These are phyloP conservation scores for Terana coerulea DNA, from an alignment of 768 basidiomycete genomes.

Conservation along the genomic window DNA sequence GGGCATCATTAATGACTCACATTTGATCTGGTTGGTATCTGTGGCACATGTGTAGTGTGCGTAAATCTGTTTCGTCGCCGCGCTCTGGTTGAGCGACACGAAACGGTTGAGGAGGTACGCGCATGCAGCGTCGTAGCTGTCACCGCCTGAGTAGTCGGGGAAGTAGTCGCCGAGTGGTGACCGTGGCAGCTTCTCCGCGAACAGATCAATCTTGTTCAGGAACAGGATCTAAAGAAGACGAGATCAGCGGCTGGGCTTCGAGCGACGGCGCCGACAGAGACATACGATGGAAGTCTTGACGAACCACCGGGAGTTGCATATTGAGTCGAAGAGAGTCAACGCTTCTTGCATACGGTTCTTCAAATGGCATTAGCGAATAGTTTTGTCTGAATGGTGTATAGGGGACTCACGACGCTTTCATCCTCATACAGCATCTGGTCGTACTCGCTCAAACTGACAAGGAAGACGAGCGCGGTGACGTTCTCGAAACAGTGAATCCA, in stretches of 20 bases:
- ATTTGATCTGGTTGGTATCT: conserved; percentile 91
- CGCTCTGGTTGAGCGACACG: conserved; percentile 87
- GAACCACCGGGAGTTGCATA: conserved; percentile 97
- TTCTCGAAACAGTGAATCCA: conserved; percentile 98
- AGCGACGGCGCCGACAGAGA: too few relatives aligned
- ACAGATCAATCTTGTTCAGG: conserved; percentile 96
- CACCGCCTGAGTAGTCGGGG: conserved; percentile 85
- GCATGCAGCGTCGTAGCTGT: conserved; percentile 89
- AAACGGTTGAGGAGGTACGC: conserved; percentile 82
- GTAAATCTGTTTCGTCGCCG: conserved; percentile 84
- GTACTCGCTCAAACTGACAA: conserved; percentile 93
- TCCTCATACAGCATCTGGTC: conserved; percentile 98
- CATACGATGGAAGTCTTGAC: conserved; percentile 91
- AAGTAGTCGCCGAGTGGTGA: conserved; percentile 87
- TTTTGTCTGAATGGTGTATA: conserved; percentile 1
- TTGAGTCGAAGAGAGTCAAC: conserved; percentile 92
- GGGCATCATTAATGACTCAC: too few relatives aligned
- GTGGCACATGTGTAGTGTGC: conserved; percentile 93
- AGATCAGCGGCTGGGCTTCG: conserved; percentile 8
- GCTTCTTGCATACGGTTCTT: conserved; percentile 99
- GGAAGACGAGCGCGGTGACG: conserved; percentile 89
- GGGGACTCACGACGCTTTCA: conserved; percentile 75
- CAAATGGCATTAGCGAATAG: too few relatives aligned
- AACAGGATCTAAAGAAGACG: conserved; percentile 66
- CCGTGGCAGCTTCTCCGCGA: conserved; percentile 86